These are phyloP conservation scores for Beta lomatogona DNA, from an alignment of 179 eudicot genomes.

Conservation along the genomic window DNA sequence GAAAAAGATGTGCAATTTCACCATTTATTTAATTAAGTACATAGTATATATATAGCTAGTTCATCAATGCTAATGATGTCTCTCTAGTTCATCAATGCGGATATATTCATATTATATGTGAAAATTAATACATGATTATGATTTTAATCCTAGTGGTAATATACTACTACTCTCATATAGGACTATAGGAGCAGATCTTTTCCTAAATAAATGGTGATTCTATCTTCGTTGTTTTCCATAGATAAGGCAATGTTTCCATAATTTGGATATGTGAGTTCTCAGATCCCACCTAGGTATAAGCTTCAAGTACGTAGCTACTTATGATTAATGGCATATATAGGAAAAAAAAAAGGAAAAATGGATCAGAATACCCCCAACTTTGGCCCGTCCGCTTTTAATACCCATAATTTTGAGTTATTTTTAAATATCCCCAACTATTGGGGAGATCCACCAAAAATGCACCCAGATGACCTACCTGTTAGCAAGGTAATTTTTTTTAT, in stretches of 20 bases:
- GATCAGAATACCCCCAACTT: no score
- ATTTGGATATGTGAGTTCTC: not conserved
- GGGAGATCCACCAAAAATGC: no score
- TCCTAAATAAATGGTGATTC: not conserved
- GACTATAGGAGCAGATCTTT: not conserved
- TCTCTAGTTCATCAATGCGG: not conserved
- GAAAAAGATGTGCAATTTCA: constrained; percentile 8
- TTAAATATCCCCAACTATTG: no score
- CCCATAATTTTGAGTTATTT: no score
- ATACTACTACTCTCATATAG: not conserved
- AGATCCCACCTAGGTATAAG: not conserved
- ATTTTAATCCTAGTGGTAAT: not conserved
- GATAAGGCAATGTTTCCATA: not conserved
- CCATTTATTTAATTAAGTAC: no score
- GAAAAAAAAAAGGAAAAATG: no score
- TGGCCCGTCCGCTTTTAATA: no score
- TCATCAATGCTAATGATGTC: no score
- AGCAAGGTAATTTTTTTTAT: no score
- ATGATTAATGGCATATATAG: not conserved
- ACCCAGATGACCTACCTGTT: no score
- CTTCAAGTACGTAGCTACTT: not conserved
- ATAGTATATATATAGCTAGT: no score
- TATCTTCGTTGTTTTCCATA: not conserved
- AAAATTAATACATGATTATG: not conserved
- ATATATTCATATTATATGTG: not conserved